Base-by-base conservation (phyloP, 176 grass and related monocot genomes). In the Pontederia crassipes region DNA sequence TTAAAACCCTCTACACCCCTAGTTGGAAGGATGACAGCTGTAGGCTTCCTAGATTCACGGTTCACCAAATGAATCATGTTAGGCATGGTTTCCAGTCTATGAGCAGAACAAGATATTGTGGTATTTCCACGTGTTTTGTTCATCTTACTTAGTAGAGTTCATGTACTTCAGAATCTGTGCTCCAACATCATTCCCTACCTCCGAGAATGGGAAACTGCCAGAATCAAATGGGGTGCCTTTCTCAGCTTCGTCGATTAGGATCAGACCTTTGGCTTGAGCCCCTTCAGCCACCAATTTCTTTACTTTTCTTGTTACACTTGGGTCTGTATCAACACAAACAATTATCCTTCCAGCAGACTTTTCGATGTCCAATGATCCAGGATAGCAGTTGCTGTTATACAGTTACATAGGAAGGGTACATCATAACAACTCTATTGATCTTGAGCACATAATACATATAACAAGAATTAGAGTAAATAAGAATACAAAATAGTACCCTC, bases 341-440 rank as follows among this genome's bases (percentile, higher is more conserved):
- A 97, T 74, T 65, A 97, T 97, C 82, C 85, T 97, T 2, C 92
- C 92, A 49, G 82, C 51, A 45, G 75, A 80, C 75, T 97, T 97
- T 56, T 78, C 59, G 17, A 64, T 35, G 69, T 97, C 92, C 20
- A 97, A 11, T 52, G 92, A 97, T 26, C 92, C 87, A n/a, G 92
- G 92, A 79, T 85, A 88, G 45, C 92, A 91, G 65, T 97, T 97
- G 68, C 92, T 90, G 75, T 58, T 61, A 69, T 26, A 52, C 28
- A 46, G 52, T 63, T 53, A 17, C 26, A 35, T 10, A 45, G 58
- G 55, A 48, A 59, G 29, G 29, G 2, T 35, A 35, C 29, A 4
- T 35, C 4, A 4, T 35, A 4, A 2, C 4, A 2, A 35, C 29
- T 35, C 29, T 35, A 35, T 35, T 35, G 29, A 35, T 2, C 29